phyloP scores from a whole-genome alignment of 345 rosid species.

The Dimocarpus longan region DNA sequence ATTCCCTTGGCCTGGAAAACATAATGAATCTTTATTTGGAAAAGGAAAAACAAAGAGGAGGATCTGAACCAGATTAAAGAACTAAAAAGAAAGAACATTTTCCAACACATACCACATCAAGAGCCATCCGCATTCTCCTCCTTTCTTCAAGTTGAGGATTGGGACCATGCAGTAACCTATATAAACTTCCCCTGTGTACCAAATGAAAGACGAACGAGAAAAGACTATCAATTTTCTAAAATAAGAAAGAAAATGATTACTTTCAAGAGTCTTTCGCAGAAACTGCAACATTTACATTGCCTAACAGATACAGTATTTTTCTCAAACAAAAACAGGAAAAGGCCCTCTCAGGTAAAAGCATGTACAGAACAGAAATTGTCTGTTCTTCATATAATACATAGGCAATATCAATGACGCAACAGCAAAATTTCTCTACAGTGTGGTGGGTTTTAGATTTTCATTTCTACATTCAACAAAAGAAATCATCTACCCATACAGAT shows the following conservation, averaged over 20 bases:
- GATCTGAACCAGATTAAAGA: background rate
- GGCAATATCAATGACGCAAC: background rate
- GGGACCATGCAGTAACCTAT: slow-evolving; percentile 83
- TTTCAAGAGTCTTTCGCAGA: slow-evolving; percentile 1
- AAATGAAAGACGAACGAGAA: slow-evolving; percentile 6
- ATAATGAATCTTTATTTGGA: slow-evolving; percentile 17
- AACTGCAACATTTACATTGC: slow-evolving; percentile 15
- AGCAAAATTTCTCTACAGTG: slow-evolving; percentile 6
- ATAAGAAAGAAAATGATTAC: background rate
- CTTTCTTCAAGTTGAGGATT: slow-evolving; percentile 74
- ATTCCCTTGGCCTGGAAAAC: slow-evolving; percentile 87
- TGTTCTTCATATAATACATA: slow-evolving; percentile 17
- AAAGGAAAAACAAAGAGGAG: background rate
- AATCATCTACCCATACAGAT: background rate
- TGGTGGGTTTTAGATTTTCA: background rate
- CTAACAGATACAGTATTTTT: background rate
- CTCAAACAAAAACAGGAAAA: background rate
- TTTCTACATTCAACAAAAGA: slow-evolving; percentile 2
- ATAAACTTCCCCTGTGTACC: slow-evolving; percentile 88
- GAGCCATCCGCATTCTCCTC: slow-evolving; percentile 94
- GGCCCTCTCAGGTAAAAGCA: slow-evolving; percentile 1
- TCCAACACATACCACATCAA: slow-evolving; percentile 79
- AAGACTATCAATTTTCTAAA: background rate
- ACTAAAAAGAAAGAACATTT: slow-evolving; percentile 8
- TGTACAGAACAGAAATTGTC: background rate